Evolutionary conservation across 176 grass and related monocot genomes (phyloP), one percentile per base, ranked within the genome.

Genomic region (Themeda triandra): DNA sequence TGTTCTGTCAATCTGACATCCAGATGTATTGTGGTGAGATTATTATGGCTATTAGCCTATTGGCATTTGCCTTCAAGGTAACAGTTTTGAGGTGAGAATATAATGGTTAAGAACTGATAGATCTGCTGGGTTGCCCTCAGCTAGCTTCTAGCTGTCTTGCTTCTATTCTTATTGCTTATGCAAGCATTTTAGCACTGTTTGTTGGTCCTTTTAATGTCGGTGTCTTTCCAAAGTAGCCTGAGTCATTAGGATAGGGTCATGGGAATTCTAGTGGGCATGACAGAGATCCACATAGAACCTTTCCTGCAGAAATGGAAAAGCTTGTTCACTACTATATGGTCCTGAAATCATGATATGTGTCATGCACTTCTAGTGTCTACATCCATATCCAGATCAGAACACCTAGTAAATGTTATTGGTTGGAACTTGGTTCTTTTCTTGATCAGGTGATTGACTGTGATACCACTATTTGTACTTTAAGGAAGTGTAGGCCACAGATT

Each of bases 211-310:
- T 37, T 80, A 36, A 64, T 58, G n/a, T 56, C 10, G 41, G 28
- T 13, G 5, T 66, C 35, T n/a, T 21, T 86, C 4, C 3, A 69
- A 44, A 81, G 41, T 37, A 29, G 58, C 24, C 58, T 62, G 35
- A 72, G 59, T 28, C 35, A 65, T 66, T 74, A 54, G 44, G 44
- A 41, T 73, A 63, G 8, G 19, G 14, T 66, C 23, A 46, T 65
- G 66, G 23, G 17, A 39, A 66, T 83, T 77, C 35, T 45, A 86
- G 79, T 86, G 88, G 35, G 66, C 58, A 39, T 90, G 84, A 83
- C 88, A 78, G 66, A 82, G 66, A 82, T 86, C 73, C 88, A 59
- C 88, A 46, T 68, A 27, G 79, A 78, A 56, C 64, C 44, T 56
- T 79, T 56, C 81, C 67, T 30, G 25, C 17, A 13, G 60, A 82